A percentile compares a stretch with the other conserved stretches of the same genome.
Conservation (phyloP, 2,329 filamentous ascomycete species). For the Meredithiella fracta region DNA sequence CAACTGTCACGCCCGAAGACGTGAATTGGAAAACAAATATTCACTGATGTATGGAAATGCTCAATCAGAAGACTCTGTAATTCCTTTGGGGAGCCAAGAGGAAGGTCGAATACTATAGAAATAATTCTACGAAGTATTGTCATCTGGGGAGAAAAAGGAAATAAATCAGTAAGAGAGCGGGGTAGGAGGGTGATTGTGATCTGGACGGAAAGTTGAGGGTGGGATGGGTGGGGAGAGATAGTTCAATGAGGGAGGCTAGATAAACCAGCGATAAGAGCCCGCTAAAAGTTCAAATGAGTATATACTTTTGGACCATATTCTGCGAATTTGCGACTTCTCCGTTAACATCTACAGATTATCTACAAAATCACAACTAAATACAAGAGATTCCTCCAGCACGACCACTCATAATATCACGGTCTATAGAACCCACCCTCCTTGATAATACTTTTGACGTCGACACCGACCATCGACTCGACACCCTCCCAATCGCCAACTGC, state of each 20-base stretch:
- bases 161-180: neutral
- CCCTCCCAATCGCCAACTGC: conserved; percentile 26
- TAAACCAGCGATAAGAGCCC: conserved; percentile 17
- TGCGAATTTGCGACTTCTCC: neutral
- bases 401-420: neutral
- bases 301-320: conserved; percentile 12
- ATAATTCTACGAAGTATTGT: conserved; percentile 52
- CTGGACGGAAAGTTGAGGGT: neutral
- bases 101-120: conserved; percentile 91
- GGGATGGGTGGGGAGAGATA: neutral
- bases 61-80: conserved; percentile 91
- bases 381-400: neutral
- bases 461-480: conserved; percentile 38
- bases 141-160: conserved; percentile 14
- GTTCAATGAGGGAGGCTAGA: neutral
- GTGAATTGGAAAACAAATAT: too few species aligned
- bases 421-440: conserved; percentile 39
- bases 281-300: conserved; percentile 13
- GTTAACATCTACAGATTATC: neutral
- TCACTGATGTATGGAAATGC: too few species aligned
- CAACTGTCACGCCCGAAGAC: too few species aligned
- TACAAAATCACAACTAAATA: too few species aligned
- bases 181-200: neutral
- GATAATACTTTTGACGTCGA: conserved; percentile 42
- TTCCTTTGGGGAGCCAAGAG: conserved; percentile 86